Base-by-base conservation (phyloP, 345 rosid genomes). In the Arabis alpina region DNA sequence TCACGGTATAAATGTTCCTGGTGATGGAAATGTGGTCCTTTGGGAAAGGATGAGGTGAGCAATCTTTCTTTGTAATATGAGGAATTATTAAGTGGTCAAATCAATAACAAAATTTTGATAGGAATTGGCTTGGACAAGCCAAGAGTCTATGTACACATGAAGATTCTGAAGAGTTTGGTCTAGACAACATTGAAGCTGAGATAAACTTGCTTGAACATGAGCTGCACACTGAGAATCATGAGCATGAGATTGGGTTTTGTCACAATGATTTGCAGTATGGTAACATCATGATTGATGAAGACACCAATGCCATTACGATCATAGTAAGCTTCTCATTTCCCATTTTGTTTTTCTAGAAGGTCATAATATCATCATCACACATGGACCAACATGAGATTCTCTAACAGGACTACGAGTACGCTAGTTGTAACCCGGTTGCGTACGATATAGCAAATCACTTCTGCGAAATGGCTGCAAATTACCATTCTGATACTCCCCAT, bases 221-320 rank as follows among this genome's bases (percentile, higher is more conserved):
- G 75, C 40, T 89, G 68, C 43, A 28, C 1, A 7, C 9, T 40
- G 70, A 80, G 1, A 45, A 45, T 36, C 57, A 79, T 0, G 11
- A 61, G 64, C 91, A 86, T n/a, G 79, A 81, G 55, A 77, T 87
- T 28, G 90, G 93, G 11, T 93, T 93, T 80, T 91, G 96, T 73
- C 98, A 91, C 78, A 93, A 89, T 78, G 97, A 91, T 71, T 82
- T 93, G 73, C 98, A 91, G 64, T 93, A 87, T 60, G 97, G 97
- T 9, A 93, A 93, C 76, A 85, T 91, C 39, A 93, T 93, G 98
- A 83, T 93, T 77, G 97, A 89, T 51, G 96, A 86, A 68, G 87
- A 89, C 69, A 87, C 87, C 3, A 84, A 77, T 77, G 77, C 80
- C 45, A 80, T 89, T 59, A 91, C 90, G 36, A 54, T 93, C 68